Conservation (phyloP, 106 monocot species). For the Acorus gramineus region DNA sequence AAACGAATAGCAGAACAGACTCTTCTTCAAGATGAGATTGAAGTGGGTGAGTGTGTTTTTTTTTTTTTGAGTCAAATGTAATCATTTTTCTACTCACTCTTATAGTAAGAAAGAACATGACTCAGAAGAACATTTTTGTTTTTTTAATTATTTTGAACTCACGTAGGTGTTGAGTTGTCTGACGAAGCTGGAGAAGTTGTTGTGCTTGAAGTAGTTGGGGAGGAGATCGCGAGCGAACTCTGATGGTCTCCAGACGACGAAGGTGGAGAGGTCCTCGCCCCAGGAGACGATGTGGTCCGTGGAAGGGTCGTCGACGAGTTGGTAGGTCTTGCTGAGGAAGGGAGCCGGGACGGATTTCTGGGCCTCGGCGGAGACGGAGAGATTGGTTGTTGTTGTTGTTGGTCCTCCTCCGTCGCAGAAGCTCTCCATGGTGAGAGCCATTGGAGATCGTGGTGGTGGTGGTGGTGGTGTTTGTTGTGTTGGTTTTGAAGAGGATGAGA, state of each 20-base stretch:
- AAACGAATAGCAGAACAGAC: no score
- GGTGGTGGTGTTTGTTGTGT: constrained; percentile 1
- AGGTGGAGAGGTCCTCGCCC: constrained; percentile 71
- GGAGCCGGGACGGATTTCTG: constrained; percentile 72
- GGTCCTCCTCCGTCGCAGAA: constrained; percentile 11
- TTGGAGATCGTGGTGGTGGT: not conserved
- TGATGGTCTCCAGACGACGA: constrained; percentile 81
- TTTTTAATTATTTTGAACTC: no score
- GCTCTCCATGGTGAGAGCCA: constrained; percentile 10
- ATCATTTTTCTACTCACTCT: no score
- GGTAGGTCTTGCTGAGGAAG: constrained; percentile 80
- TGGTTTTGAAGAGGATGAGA: constrained; percentile 6
- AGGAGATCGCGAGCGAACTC: constrained; percentile 89
- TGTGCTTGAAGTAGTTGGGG: constrained; percentile 59
- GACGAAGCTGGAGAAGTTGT: no score
- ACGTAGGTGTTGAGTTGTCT: no score
- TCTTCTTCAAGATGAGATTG: no score
- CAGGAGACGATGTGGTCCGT: constrained; percentile 87
- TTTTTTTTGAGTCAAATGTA: no score
- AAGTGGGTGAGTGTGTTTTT: no score
- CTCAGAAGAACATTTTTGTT: no score
- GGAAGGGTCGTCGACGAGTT: constrained; percentile 71
- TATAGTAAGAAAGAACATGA: no score
- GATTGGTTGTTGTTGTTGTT: not conserved
- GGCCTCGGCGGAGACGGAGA: not conserved